Base-by-base conservation (phyloP, 2,329 filamentous ascomycete species). In the Tricladium varicosporioides region DNA sequence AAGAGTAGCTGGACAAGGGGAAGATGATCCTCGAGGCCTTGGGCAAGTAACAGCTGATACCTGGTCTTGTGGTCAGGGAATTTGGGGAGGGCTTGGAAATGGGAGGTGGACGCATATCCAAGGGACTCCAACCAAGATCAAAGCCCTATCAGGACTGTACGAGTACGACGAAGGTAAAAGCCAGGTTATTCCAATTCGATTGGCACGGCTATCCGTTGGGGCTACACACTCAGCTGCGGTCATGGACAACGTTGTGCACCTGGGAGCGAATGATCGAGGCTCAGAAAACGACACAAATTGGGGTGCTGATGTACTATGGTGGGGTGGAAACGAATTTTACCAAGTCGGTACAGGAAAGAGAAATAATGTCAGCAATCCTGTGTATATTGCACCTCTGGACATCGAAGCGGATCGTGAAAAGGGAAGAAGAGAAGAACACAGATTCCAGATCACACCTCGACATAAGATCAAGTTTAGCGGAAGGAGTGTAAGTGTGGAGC, bases 241-340 rank as follows among this genome's bases (percentile, higher is more conserved):
- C 9, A 86, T 97, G 84, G 82, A 86, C 68, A 97, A 97, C 69
- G 82, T 88, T 31, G 89, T 89, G 1, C 79, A 85, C 53, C 79
- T 92, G 5, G 71, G 66, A 59, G 74, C 70, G 53, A 77, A 66
- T 14, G 54, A 63, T 15, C 71, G 73, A 60, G 65, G 72, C 14
- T 80, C 80, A 1, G 76, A 83, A 43, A 88, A 89, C 63, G 88
- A 92, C 67, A 91, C 86, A 1, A 92, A 94, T 70, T 96, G 87
- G 84, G 94, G 94, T 49, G 85, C 88, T 4, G 94, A 97, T 70
- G 86, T 92, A 31, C 72, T 97, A 1, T 95, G 91, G 78, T 99
- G 92, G 91, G 94, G 94, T 60, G 91, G 91, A 53, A 99, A 97
- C 68, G 92, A 97, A 75, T 84, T 87, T 70, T 97, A 89, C 72